These are phyloP conservation scores for Xylaria sp. DNA, from an alignment of 495 filamentous ascomycete species.

Conservation along the genomic window DNA sequence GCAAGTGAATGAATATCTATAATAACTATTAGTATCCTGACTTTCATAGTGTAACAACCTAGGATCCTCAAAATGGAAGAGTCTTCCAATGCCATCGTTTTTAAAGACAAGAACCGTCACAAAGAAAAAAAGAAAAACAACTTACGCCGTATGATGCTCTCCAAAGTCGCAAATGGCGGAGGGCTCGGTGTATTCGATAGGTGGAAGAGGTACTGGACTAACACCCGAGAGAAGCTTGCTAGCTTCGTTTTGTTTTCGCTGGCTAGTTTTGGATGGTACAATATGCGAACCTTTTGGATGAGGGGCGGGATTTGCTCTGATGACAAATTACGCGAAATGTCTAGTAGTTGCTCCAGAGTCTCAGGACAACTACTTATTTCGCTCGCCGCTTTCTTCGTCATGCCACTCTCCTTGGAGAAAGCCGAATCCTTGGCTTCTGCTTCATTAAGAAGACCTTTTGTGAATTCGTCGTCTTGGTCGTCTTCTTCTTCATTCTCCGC, in stretches of 20 bases:
- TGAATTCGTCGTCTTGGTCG: constrained; percentile 70
- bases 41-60: background rate
- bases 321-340: constrained; percentile 64
- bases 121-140: background rate
- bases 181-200: constrained; percentile 56
- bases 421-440: constrained; percentile 55
- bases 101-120: too few species aligned
- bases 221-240: constrained; percentile 70
- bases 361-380: constrained; percentile 65
- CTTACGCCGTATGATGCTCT: constrained; percentile 48
- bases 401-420: constrained; percentile 37
- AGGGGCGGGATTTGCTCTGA: constrained; percentile 73
- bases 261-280: constrained; percentile 88
- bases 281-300: constrained; percentile 84
- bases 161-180: constrained; percentile 48
- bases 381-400: background rate
- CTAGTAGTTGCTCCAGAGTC: constrained; percentile 74
- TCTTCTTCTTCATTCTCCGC: constrained; percentile 65
- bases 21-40: background rate
- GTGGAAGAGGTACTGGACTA: constrained; percentile 80
- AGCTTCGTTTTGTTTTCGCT: constrained; percentile 85
- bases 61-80: background rate
- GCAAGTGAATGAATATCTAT: constrained; percentile 80
- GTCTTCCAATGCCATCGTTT: background rate
- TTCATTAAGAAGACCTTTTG: constrained; percentile 65